Evolutionary conservation across 371 early-diverging fungal genomes (phyloP), one percentile per base, ranked within the genome.

Genomic region (Choanephora cucurbitarum): DNA sequence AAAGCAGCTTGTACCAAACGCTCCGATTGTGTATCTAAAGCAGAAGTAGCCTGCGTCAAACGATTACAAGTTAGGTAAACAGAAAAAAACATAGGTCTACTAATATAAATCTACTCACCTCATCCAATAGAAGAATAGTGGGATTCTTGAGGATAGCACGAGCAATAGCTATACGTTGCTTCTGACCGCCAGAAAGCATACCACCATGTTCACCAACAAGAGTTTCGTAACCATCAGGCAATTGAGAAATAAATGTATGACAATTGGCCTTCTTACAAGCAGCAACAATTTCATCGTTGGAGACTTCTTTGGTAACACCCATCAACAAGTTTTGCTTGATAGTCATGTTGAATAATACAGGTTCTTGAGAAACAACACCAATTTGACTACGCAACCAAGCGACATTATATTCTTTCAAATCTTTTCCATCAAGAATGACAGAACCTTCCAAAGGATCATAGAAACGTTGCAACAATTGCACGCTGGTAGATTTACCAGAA

Each of bases 341-440:
- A 23, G 89, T 86, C 40, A 84, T 85, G 45, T 90, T 87, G 74
- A 95, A 95, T n/a, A 96, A 71, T 19, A 89, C 83, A 18, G 96
- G 96, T 60, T 95, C 95, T 70, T 93, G 93, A 9, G 87, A 80
- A 19, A 96, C 96, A 43, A 94, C 76, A 49, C 93, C 93, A 52
- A 96, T 88, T 49, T 83, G 85, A 49, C 77, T 72, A 15, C 95
- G 90, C 14, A 93, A 70, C 76, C 83, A 85, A 19, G 80, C 75
- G 2, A 91, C 61, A 59, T 94, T 89, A 54, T 85, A 78, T 11
- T 81, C 78, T 47, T 81, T 77, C 33, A 92, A 67, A 49, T 89
- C 74, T 13, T 72, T 66, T 34, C 93, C 92, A 67, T 94, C 94
- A 11, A 94, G 23, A 18, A 66, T 57, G 31, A 94, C 78, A 1